phyloP scores from a whole-genome alignment of 2,329 filamentous ascomycete species.

The Hymenoscyphus albidus region DNA sequence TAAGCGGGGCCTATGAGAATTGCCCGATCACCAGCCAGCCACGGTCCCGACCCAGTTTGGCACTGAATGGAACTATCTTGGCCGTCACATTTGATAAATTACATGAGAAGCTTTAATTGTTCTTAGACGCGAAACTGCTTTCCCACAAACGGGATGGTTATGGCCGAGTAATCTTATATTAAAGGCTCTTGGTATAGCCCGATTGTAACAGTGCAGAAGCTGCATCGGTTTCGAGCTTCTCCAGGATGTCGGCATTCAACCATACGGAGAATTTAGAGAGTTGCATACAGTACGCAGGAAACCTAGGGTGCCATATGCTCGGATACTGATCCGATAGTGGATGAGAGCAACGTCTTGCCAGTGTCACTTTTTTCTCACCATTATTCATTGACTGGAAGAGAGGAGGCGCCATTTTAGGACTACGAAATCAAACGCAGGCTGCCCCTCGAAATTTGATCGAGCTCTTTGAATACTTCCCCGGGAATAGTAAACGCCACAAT shows the following conservation, averaged over 20 bases:
- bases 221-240: not conserved
- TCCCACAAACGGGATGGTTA: not conserved
- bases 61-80: not conserved
- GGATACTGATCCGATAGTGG: not conserved
- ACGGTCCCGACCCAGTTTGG: not conserved
- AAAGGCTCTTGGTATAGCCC: not conserved
- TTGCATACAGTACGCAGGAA: conserved; percentile 2
- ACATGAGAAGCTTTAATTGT: not conserved
- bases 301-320: not conserved
- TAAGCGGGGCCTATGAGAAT: conserved; percentile 10
- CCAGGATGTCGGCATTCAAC: not conserved
- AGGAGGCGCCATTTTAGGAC: not conserved
- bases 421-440: not conserved
- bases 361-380: not conserved
- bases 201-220: not conserved
- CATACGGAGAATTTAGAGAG: conserved; percentile 5
- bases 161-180: not conserved
- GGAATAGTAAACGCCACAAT: not conserved
- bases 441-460: not conserved
- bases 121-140: not conserved
- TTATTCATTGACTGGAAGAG: not conserved
- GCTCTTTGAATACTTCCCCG: not conserved
- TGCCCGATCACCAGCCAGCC: conserved; percentile 11
- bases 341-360: not conserved
- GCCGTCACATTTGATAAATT: not conserved